A percentile compares a stretch with the other conserved stretches of the same genome.
Evolutionary conservation across 106 monocot genomes (phyloP).

Genomic region (Agapanthus africanus): DNA sequence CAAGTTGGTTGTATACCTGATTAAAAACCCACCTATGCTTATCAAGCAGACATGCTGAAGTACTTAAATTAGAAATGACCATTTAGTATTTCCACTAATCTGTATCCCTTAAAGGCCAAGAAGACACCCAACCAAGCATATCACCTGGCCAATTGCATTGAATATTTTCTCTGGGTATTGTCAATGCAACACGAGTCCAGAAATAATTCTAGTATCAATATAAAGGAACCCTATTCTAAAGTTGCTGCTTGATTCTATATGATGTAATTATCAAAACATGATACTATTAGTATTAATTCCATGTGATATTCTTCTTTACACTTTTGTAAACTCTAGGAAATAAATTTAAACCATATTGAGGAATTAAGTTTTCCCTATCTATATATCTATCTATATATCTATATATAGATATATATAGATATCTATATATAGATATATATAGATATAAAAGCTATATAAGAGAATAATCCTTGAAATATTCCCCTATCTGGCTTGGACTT

Average conservation of each 20-base stretch:
- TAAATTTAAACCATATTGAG: too few relatives aligned
- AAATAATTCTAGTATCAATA: not conserved
- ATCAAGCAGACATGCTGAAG: not conserved
- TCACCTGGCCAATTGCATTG: not conserved
- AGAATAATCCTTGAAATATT: too few relatives aligned
- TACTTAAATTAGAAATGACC: not conserved
- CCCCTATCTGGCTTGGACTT: too few relatives aligned
- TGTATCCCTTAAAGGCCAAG: not conserved
- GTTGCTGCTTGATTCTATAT: not conserved
- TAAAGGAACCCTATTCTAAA: not conserved
- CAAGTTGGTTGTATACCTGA: not conserved
- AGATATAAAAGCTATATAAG: too few relatives aligned
- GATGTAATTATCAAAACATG: not conserved
- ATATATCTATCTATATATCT: too few relatives aligned
- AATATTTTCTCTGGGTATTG: too few relatives aligned
- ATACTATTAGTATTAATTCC: not conserved
- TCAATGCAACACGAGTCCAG: not conserved
- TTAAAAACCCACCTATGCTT: not conserved
- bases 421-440: too few relatives aligned
- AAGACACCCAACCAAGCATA: not conserved
- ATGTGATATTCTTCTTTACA: not conserved
- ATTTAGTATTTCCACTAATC: not conserved
- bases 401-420: too few relatives aligned
- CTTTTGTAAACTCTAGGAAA: too few relatives aligned
- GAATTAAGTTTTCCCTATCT: too few relatives aligned